Evolutionary conservation across 139 green algal species (phyloP), one percentile per base, ranked within the genome.

Genomic region (Ettlia oleoabundans): DNA sequence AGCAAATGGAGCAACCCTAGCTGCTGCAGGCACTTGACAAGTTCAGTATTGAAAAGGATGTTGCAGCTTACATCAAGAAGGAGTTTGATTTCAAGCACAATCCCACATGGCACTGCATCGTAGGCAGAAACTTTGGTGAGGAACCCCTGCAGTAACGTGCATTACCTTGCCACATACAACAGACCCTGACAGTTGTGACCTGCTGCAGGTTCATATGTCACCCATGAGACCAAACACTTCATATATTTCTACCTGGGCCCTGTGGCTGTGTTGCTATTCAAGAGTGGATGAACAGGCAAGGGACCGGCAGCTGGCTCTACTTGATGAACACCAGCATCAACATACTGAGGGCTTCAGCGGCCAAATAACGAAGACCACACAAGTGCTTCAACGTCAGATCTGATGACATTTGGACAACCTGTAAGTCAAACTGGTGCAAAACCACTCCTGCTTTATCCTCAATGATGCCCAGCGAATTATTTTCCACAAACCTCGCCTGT

Each of bases 51-150:
- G 97, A 99, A 90, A 99, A 98, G 91, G 97, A 99, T 86, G 98
- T 99, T 73, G 97, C 97, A 26, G 93, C 95, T 0, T 98, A 93
- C 82, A 96, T 99, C 83, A 99, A 99, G 91, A 99, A 99, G 88
- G 96, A 99, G 88, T 99, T 99, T 86, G 97, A 99, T 92, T 95
- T 93, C 82, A 98, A 98, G 86, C 95, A 98, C 90, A 95, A 95
- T 80, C 94, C 96, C 32, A 99, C 97, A 4, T 99, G 97, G 97
- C 96, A 99, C 89, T 98, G 95, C 91, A 97, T 99, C 64, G 97
- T 99, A 42, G 97, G 97, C 40, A 87, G 94, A 37, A 99, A 98
- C 85, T 99, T 99, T 88, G 97, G 92, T 94, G 72, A 78, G 83
- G 64, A n/a, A n/a, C n/a, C n/a, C n/a, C n/a, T 74, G 32, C 30